These are phyloP conservation scores for Sicyos edulis DNA, from an alignment of 306 rosid genomes.

Conservation along the genomic window DNA sequence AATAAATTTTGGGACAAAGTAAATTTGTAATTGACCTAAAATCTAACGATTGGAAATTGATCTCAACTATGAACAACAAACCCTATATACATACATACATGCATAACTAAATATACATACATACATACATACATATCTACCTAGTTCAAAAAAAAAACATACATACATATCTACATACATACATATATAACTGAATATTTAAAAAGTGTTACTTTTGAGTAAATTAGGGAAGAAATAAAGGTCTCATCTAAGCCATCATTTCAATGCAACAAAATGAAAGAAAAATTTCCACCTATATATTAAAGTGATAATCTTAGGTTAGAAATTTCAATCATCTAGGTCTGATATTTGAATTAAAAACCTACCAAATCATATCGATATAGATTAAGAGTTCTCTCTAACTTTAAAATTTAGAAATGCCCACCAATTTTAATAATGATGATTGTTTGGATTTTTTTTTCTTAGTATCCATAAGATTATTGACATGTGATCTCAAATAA, in stretches of 20 bases:
- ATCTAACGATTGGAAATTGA: no score
- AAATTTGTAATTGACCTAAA: no score
- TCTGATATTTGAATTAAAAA: not conserved
- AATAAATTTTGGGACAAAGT: no score
- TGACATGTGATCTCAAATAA: not conserved
- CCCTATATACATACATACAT: no score
- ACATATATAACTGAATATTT: no score
- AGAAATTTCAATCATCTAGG: not conserved
- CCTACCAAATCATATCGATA: not conserved
- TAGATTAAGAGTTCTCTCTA: not conserved
- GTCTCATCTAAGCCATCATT: not conserved
- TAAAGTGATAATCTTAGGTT: slow-evolving; percentile 7
- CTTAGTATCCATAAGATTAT: not conserved
- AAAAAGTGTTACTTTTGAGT: not conserved
- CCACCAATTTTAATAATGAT: not conserved
- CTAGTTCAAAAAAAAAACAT: no score
- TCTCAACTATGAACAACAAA: no score
- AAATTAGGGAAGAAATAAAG: not conserved
- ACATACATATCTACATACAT: no score
- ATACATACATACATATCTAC: no score
- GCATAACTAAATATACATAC: no score
- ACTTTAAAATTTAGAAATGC: not conserved
- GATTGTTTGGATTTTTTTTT: not conserved
- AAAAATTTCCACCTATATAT: not conserved
- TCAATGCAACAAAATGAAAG: not conserved